Evolutionary conservation across 768 basidiomycete species (phyloP), one percentile per base, ranked within the genome.

Genomic region (Lactarius hengduanensis): DNA sequence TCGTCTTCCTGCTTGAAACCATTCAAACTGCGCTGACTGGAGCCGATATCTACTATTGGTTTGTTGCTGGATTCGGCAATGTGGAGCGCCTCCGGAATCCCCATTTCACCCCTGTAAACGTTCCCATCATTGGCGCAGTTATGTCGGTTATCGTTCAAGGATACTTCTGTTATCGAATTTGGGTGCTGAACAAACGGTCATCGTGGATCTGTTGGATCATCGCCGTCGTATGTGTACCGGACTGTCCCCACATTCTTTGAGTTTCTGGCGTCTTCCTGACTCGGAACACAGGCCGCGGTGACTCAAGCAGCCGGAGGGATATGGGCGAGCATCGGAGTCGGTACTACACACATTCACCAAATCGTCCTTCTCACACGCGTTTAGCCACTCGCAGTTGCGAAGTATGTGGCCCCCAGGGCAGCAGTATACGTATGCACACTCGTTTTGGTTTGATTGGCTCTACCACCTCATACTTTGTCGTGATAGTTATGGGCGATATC

Each of bases 91-190:
- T 50, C 22, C 3, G 22, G 47, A 22, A 26, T 22, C 22, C 47
- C 47, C 47, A 50, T 50, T 50, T 22, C n/a, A 11, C n/a, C 11
- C 22, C 22, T n/a, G 4, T 50, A 50, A 11, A 50, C 13, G n/a
- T 13, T 13, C 11, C 47, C 22, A 50, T 50, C 22, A 26, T 50
- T 13, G 22, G 2, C 47, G 1, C 22, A 50, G 22, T 50, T 50
- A 50, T n/a, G 26, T 50, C 47, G 11, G 11, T 26, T n/a, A 15
- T 50, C 47, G 47, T 50, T 22, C 47, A 26, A 50, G 22, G 4
- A 6, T 50, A 50, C 47, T 50, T 50, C 11, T 50, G 47, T 50
- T 50, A 50, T 50, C 47, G 47, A n/a, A 50, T 50, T 50, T 50
- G 47, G 47, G 47, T 50, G 22, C 47, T 50, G 22, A 50, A 26